Percentiles rank a stretch among this genome's conserved stretches.
Evolutionary conservation across 805 yeast species (phyloP).

Genomic region (Yamadazyma sp.): DNA sequence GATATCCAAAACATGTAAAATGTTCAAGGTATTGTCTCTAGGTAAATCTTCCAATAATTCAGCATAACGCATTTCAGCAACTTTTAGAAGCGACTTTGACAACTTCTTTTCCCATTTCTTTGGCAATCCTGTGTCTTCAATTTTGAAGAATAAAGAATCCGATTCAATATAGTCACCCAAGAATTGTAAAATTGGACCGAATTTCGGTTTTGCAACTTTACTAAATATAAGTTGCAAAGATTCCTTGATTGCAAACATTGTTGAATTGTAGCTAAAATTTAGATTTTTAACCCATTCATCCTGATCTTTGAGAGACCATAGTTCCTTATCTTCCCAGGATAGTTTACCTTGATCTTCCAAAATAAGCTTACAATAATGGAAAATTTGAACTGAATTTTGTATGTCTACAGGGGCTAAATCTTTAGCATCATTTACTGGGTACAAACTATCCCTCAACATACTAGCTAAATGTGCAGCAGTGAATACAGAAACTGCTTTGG

Average conservation of each 20-base stretch:
- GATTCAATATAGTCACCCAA: slow-evolving; percentile 49
- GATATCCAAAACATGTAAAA: slow-evolving; percentile 54
- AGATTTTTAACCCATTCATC: slow-evolving; percentile 49
- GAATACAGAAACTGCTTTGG: slow-evolving; percentile 48
- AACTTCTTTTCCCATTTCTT: slow-evolving; percentile 46
- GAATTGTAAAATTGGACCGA: slow-evolving; percentile 50
- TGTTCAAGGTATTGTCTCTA: slow-evolving; percentile 48
- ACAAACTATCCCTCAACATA: slow-evolving; percentile 26
- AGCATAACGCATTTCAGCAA: slow-evolving; percentile 39
- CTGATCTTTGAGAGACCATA: slow-evolving; percentile 44
- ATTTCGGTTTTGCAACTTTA: slow-evolving; percentile 49
- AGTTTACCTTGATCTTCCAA: slow-evolving; percentile 28
- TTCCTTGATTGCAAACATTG: slow-evolving; percentile 44
- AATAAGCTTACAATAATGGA: slow-evolving; percentile 26
- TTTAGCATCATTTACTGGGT: slow-evolving; percentile 9
- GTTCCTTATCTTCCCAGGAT: slow-evolving; percentile 27
- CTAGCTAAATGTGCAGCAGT: slow-evolving; percentile 44
- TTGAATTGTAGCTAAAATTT: slow-evolving; percentile 42
- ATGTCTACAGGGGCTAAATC: slow-evolving; percentile 32
- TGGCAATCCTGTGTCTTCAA: slow-evolving; percentile 33
- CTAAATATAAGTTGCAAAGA: slow-evolving; percentile 40
- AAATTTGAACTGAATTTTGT: slow-evolving; percentile 20
- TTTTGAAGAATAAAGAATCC: slow-evolving; percentile 41
- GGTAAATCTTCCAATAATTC: slow-evolving; percentile 50
- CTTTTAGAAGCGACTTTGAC: slow-evolving; percentile 30